Percentiles rank a stretch among this genome's conserved stretches.
These are phyloP conservation scores for Roridomyces roridus DNA, from an alignment of 768 basidiomycete species.

Conservation along the genomic window DNA sequence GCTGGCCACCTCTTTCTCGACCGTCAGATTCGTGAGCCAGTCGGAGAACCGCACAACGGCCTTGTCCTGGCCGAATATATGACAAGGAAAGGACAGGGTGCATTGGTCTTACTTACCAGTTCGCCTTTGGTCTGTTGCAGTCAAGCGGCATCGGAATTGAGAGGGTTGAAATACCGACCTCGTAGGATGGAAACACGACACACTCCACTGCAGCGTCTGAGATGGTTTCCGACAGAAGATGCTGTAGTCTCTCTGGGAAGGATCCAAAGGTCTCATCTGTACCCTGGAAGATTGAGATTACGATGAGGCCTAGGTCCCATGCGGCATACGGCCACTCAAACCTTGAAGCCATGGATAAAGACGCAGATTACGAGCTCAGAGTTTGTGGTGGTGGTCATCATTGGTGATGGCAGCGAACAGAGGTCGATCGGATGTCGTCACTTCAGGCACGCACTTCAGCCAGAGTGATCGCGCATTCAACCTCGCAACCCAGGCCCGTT, in stretches of 20 bases:
- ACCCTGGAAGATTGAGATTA: constrained; percentile 58
- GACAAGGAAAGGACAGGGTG: constrained; percentile 2
- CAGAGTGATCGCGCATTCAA: no score
- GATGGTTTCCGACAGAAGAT: constrained; percentile 74
- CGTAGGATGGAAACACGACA: constrained; percentile 88
- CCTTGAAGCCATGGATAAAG: constrained; percentile 76
- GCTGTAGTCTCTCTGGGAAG: constrained; percentile 82
- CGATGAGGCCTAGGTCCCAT: constrained; percentile 22
- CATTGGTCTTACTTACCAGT: constrained; percentile 57
- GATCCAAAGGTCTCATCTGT: constrained; percentile 72
- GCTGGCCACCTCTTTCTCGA: constrained; percentile 81
- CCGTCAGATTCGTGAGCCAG: constrained; percentile 89
- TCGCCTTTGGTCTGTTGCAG: constrained; percentile 82
- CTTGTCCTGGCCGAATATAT: constrained; percentile 55
- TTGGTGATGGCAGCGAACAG: no score
- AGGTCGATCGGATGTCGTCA: no score
- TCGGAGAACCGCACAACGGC: constrained; percentile 89
- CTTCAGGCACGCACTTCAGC: no score
- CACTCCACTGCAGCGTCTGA: constrained; percentile 60
- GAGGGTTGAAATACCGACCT: constrained; percentile 51
- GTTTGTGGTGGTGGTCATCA: no score
- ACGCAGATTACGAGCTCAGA: constrained; percentile 67
- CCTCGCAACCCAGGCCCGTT: no score
- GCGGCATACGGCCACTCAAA: no score
- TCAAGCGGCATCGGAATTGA: neutral